These are phyloP conservation scores for Tetrahymena malaccensis DNA, from an alignment of 73 alveolate genomes.

Conservation along the genomic window DNA sequence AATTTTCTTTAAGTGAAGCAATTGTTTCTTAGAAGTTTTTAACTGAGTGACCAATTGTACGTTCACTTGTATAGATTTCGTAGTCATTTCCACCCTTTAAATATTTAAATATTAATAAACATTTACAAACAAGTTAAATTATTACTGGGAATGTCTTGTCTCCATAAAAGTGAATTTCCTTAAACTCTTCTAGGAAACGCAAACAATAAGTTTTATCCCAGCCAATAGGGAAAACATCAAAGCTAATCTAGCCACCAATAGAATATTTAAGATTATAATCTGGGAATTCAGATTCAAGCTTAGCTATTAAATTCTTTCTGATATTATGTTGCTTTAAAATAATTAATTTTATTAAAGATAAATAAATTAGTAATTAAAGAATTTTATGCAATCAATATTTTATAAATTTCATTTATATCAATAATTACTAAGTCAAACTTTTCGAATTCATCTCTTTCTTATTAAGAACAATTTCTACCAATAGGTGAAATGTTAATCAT, in stretches of 20 bases:
- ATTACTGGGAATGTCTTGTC: slow-evolving; percentile 58
- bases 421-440: slow-evolving; percentile 54
- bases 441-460: slow-evolving; percentile 90
- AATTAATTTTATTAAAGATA: no score
- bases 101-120: no score
- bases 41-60: slow-evolving; percentile 80
- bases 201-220: slow-evolving; percentile 94
- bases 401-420: not conserved
- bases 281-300: slow-evolving; percentile 56
- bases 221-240: slow-evolving; percentile 91
- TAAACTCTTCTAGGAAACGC: slow-evolving; percentile 66
- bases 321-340: slow-evolving; percentile 44
- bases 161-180: slow-evolving; percentile 91
- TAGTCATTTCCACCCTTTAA: slow-evolving; percentile 91
- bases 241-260: slow-evolving; percentile 94
- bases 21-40: slow-evolving; percentile 81
- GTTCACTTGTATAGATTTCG: slow-evolving; percentile 75
- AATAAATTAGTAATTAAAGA: no score
- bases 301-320: slow-evolving; percentile 70
- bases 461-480: slow-evolving; percentile 90
- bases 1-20: slow-evolving; percentile 48
- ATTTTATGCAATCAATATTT: no score
- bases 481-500: slow-evolving; percentile 90
- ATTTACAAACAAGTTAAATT: not conserved
- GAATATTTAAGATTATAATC: slow-evolving; percentile 66